Base-by-base conservation (phyloP, 2,329 filamentous ascomycete species). In the Fusarium algeriense region DNA sequence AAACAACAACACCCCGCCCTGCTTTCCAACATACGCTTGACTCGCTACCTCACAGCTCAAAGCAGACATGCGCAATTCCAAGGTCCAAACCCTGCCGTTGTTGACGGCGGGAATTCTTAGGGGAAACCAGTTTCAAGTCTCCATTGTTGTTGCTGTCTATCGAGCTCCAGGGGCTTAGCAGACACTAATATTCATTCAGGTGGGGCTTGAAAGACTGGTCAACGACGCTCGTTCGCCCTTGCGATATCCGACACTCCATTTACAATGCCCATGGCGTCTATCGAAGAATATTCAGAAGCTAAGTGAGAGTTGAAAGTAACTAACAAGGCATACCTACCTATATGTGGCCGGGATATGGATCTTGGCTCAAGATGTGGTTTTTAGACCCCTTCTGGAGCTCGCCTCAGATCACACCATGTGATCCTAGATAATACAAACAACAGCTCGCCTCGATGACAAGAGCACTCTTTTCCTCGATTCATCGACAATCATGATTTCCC, bases 131-230 rank as follows among this genome's bases (percentile, higher is more conserved):
- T 45, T 60, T 59, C 53, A 66, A 52, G n/a, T 46, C 50, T 20
- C 34, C 41, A 15, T 19, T 34, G 15, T 45, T 17, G 28, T 40
- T 13, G 23, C 34, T 19, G 23, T 40, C 14, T 30, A 50, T 48
- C 19, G 37, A 37, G 43, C 43, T 64, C n/a, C 15, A 26, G 61
- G 17, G 64, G 64, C 64, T 63, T 38, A 67, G 56, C 53, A 59
- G 26, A 19, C 20, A 52, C 56, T 38, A 44, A 15, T 23, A 28
- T 7, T 7, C 7, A 44, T 28, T 13, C 17, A 38, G 34, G 32
- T 20, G 40, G 44, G 56, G 64, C 44, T 68, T 67, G 64, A 67
- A 67, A 67, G 41, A 37, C 23, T 55, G 26, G 34, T 35, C 38
- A 6, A 32, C 50, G 20, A 30, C 23, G 5, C 26, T 43, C 17